A percentile compares a stretch with the other conserved stretches of the same genome.
Evolutionary conservation across 1,139 yeast genomes (phyloP).

Genomic region (Sugiyamaella novakii): DNA sequence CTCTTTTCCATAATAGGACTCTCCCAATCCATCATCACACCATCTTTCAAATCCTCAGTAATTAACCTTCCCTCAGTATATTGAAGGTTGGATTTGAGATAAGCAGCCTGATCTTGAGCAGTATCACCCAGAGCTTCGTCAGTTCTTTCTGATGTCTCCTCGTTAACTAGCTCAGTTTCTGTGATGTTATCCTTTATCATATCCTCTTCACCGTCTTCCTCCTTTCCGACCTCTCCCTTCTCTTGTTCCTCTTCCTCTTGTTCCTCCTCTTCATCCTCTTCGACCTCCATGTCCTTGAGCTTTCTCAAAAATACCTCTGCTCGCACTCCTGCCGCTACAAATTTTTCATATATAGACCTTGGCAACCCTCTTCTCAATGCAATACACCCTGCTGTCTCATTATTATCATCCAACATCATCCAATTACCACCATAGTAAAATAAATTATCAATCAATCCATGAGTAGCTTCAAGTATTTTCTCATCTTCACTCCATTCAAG

Average conservation of each 20-base stretch:
- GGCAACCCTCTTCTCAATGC: conserved; percentile 42
- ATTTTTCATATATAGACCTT: conserved; percentile 47
- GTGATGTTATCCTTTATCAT: conserved; percentile 22
- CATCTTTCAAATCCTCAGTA: conserved; percentile 75
- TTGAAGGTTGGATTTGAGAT: conserved; percentile 64
- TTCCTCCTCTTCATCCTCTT: conserved; percentile 42
- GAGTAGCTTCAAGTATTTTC: conserved; percentile 45
- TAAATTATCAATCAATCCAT: conserved; percentile 60
- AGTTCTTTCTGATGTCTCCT: conserved; percentile 17
- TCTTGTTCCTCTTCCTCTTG: conserved; percentile 31
- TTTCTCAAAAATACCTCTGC: conserved; percentile 82
- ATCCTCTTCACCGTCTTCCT: conserved; percentile 27
- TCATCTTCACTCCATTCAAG: conserved; percentile 48
- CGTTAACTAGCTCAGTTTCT: background rate
- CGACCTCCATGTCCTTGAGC: conserved; percentile 58
- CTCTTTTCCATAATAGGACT: conserved; percentile 77
- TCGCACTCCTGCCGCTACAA: conserved; percentile 87
- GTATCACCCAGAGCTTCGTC: conserved; percentile 28
- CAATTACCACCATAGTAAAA: conserved; percentile 92
- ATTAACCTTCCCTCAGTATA: conserved; percentile 72
- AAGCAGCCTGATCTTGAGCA: conserved; percentile 57
- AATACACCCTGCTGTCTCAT: conserved; percentile 75
- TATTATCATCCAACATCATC: conserved; percentile 62
- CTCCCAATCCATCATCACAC: conserved; percentile 99
- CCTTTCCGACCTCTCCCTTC: conserved; percentile 20